Conservation (phyloP, 2,329 filamentous ascomycete species). For the Exophiala calicioides region DNA sequence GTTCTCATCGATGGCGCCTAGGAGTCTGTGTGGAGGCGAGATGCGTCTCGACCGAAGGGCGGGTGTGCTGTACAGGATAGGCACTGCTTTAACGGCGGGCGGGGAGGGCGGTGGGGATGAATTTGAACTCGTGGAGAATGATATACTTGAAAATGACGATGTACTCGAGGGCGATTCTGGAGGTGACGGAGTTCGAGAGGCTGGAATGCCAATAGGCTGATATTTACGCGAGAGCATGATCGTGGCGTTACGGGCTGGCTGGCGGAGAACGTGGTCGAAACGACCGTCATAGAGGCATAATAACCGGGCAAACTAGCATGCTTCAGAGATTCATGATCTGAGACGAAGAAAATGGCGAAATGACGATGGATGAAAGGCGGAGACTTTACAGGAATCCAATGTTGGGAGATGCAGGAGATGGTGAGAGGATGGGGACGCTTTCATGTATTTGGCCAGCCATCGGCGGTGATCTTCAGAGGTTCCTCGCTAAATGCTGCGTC, state of each 20-base stretch:
- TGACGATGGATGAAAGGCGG: neutral
- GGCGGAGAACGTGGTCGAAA: no score
- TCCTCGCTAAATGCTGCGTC: no score
- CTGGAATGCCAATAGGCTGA: slow-evolving; percentile 9
- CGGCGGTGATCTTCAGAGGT: no score
- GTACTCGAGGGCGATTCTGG: slow-evolving; percentile 15
- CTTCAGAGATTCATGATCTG: no score
- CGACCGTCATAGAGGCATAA: no score
- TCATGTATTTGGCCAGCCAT: no score
- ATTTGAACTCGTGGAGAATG: slow-evolving; percentile 7
- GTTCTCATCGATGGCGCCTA: slow-evolving; percentile 26
- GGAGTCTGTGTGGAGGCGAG: slow-evolving; percentile 19
- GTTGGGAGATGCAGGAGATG: no score
- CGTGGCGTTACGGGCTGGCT: neutral
- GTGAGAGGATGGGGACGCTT: no score
- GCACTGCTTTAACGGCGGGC: neutral
- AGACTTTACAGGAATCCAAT: no score
- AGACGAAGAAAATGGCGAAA: neutral
- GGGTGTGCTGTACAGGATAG: slow-evolving; percentile 13
- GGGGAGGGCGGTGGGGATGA: slow-evolving; percentile 9
- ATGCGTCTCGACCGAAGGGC: slow-evolving; percentile 6
- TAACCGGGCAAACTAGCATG: no score
- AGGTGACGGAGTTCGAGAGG: slow-evolving; percentile 18
- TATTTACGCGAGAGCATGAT: slow-evolving; percentile 6
- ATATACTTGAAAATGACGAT: slow-evolving; percentile 21